Evolutionary conservation across 345 rosid species (phyloP), one percentile per base, ranked within the genome.

Genomic region (Populus deltoides): DNA sequence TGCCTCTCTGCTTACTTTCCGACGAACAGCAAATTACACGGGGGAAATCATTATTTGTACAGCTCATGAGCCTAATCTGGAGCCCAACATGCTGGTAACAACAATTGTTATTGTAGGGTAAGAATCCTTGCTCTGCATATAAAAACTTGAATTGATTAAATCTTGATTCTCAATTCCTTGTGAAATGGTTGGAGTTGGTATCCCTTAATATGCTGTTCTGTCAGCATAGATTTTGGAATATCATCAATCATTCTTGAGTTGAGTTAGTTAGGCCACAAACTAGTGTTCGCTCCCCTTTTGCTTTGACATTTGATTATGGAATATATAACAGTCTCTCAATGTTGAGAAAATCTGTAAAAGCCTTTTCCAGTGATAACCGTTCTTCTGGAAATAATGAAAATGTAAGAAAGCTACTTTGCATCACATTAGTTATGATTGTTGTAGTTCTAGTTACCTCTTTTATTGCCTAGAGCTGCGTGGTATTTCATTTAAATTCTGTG

Each of bases 71-170:
- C 94, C 93, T 77, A 84, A 80, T 85, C 78, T 93, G 83, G 96
- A 92, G 81, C 81, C 81, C 66, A 83, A 87, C 79, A 71, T 87
- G 79, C 80, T 88, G 24, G 85, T 91, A 71, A 89, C 99, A 75
- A 87, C 93, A 10, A 84, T 95, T 86, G 76, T 92, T 84, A 78
- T 85, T 66, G 65, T 86, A 74, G 92, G 96, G 98, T 93, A 89
- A 78, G 89, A 72, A 74, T 81, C 68, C 24, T 74, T 71, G 68
- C 67, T 71, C 71, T 70, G 61, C 24, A 55, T 35, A 20, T 73
- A 75, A 18, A 70, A 51, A 72, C 39, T 66, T 39, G 11, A 41
- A 71, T n/a, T 51, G 2, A 29, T 16, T 3, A 70, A 51, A n/a
- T n/a, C 75, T 43, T 49, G 35, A 20, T 35, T 71, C 15, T 71